These are phyloP conservation scores for Pulveroboletus sp. DNA, from an alignment of 768 basidiomycete genomes.

Conservation along the genomic window DNA sequence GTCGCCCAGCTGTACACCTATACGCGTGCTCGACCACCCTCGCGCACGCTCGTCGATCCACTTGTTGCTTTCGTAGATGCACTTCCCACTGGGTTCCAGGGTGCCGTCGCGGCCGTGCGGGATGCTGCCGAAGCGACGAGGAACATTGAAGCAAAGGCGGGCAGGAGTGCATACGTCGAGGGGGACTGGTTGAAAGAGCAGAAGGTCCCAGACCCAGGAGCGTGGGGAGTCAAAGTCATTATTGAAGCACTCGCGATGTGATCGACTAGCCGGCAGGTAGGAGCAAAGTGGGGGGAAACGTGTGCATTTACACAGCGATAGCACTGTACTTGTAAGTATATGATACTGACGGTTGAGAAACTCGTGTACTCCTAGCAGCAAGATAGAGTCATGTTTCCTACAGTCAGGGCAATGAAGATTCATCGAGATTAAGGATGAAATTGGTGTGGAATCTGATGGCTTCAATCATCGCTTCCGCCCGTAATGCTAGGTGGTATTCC, in stretches of 20 bases:
- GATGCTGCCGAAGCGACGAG: conserved; percentile 71
- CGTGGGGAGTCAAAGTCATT: conserved; percentile 82
- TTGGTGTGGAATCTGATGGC: conserved; percentile 63
- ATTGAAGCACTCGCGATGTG: conserved; percentile 46
- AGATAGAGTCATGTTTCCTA: neutral
- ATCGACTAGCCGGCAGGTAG: neutral
- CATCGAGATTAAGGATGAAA: conserved; percentile 63
- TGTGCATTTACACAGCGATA: neutral
- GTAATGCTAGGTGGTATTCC: conserved; percentile 34
- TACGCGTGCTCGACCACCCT: conserved; percentile 85
- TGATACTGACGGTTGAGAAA: neutral
- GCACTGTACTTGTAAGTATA: neutral
- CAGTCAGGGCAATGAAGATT: conserved; percentile 30
- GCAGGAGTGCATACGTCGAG: conserved; percentile 84
- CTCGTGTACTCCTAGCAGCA: neutral
- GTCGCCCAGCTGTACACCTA: conserved; percentile 68
- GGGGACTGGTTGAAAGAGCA: conserved; percentile 57
- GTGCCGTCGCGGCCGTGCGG: conserved; percentile 56
- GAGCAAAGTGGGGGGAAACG: neutral
- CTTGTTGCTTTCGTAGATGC: conserved; percentile 65
- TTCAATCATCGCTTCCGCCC: conserved; percentile 51
- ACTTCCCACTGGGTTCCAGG: conserved; percentile 34
- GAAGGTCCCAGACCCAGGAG: conserved; percentile 79
- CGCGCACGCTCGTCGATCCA: conserved; percentile 91
- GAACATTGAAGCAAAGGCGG: conserved; percentile 77